Base-by-base conservation (phyloP, 208 protist genomes). In the Acanthamoeba comandoni region DNA sequence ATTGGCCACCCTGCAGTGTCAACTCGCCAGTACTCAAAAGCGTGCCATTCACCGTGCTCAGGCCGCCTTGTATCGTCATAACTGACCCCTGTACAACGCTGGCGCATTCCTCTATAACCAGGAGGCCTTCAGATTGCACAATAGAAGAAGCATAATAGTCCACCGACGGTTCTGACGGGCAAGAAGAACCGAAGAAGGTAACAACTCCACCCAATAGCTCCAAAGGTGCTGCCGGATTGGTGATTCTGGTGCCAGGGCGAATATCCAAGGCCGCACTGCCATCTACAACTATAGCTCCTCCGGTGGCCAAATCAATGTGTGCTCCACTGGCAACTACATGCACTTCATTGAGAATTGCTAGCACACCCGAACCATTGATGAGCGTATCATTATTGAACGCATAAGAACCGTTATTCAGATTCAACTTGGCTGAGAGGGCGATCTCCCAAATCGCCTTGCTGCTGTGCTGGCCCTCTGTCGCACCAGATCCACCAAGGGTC, bases 261-360 rank as follows among this genome's bases (percentile, higher is more conserved):
- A 22, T 65, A 19, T 52, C 65, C 75, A 85, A 52, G 49, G 31
- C 65, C 29, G 75, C 75, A 58, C 15, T 85, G 75, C 57, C 75
- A 43, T 29, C 55, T 7, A 85, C 52, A 13, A 85, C 26, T 26
- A 85, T 65, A 35, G 15, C 8, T 29, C 75, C 75, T 29, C 52
- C 26, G n/a, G 12, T 22, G 75, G n/a, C 24, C 52, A 85, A 9
- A 35, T 35, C 49, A 58, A 85, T 35, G 2, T 58, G 11, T 29
- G 73, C 52, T 52, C 51, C 15, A 35, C 24, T 22, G 22, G 48
- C 22, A 19, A 49, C 53, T 26, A 85, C 52, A 19, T 29, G 22
- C 15, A 85, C 75, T 19, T 17, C 24, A 9, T 85, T n/a, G 19
- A 17, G 52, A 0, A 85, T 29, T 52, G 65, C 51, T 29, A 85